These are phyloP conservation scores for Hanseniaspora sp. DNA, from an alignment of 1,139 yeast species.

Conservation along the genomic window DNA sequence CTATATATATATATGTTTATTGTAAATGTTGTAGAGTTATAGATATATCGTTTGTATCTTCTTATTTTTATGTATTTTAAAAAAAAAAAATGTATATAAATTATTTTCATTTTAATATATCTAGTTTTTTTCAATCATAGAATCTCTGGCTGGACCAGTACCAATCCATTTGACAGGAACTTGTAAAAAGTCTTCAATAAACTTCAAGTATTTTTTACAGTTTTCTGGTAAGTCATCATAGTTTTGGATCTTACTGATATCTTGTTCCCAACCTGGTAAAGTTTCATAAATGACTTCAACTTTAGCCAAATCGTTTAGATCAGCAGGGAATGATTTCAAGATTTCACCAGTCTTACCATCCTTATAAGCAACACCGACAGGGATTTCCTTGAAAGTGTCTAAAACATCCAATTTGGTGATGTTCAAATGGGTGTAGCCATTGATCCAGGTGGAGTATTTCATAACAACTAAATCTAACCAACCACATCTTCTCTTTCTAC, in stretches of 20 bases:
- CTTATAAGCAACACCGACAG: slow-evolving; percentile 75
- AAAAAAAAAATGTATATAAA: not conserved
- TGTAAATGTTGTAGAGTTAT: too few relatives aligned
- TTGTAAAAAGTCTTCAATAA: slow-evolving; percentile 68
- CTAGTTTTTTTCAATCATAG: slow-evolving; percentile 42
- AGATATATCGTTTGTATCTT: not conserved
- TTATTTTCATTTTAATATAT: not conserved
- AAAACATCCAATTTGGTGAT: slow-evolving; percentile 91
- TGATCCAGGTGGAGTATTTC: slow-evolving; percentile 78
- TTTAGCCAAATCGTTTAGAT: slow-evolving; percentile 63
- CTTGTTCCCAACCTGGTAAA: slow-evolving; percentile 87
- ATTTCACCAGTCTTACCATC: slow-evolving; percentile 51
- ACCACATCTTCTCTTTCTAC: slow-evolving; percentile 98
- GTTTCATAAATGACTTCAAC: slow-evolving; percentile 86
- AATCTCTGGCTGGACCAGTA: slow-evolving; percentile 93
- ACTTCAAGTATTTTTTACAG: slow-evolving; percentile 72
- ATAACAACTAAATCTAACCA: slow-evolving; percentile 96
- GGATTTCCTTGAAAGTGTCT: slow-evolving; percentile 76
- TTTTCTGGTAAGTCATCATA: slow-evolving; percentile 77
- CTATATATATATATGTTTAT: not conserved
- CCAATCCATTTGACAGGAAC: slow-evolving; percentile 96
- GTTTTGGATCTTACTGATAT: slow-evolving; percentile 58
- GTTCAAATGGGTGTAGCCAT: slow-evolving; percentile 89
- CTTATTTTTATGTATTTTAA: not conserved
- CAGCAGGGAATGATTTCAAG: slow-evolving; percentile 82